phyloP scores from a whole-genome alignment of 2,329 filamentous ascomycete genomes.

The Exutisphaerella laricina region DNA sequence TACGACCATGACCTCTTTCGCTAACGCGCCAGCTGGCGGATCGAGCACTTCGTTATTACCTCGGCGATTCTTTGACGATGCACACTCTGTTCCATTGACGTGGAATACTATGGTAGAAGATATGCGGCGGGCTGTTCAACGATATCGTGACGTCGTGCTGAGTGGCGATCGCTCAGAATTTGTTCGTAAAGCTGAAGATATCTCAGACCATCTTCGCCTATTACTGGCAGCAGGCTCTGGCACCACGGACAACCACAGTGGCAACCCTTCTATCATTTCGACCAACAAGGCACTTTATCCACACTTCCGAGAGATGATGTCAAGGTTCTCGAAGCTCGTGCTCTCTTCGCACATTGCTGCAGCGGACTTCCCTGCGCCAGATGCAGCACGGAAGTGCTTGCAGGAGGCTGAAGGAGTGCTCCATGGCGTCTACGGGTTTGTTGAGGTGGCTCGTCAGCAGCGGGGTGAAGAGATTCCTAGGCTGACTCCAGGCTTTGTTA shows the following conservation, averaged over 20 bases:
- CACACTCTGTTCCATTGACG: constrained; percentile 70
- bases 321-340: constrained; percentile 97
- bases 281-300: constrained; percentile 96
- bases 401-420: constrained; percentile 96
- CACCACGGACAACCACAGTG: constrained; percentile 97
- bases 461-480: constrained; percentile 87
- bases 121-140: constrained; percentile 85
- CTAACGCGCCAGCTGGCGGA: constrained; percentile 40
- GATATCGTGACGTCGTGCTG: constrained; percentile 83
- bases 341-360: constrained; percentile 97
- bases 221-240: constrained; percentile 93
- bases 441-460: constrained; percentile 90
- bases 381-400: constrained; percentile 90
- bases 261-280: constrained; percentile 98
- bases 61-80: constrained; percentile 85
- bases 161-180: constrained; percentile 81
- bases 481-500: constrained; percentile 88
- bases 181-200: constrained; percentile 91
- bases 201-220: constrained; percentile 89
- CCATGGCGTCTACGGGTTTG: constrained; percentile 89
- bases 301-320: constrained; percentile 99
- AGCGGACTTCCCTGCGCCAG: constrained; percentile 88
- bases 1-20: constrained; percentile 51
- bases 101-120: constrained; percentile 89
- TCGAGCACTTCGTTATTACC: constrained; percentile 51